Evolutionary conservation across 2,329 filamentous ascomycete genomes (phyloP), one percentile per base, ranked within the genome.

Genomic region (Ceratocystis papillata): DNA sequence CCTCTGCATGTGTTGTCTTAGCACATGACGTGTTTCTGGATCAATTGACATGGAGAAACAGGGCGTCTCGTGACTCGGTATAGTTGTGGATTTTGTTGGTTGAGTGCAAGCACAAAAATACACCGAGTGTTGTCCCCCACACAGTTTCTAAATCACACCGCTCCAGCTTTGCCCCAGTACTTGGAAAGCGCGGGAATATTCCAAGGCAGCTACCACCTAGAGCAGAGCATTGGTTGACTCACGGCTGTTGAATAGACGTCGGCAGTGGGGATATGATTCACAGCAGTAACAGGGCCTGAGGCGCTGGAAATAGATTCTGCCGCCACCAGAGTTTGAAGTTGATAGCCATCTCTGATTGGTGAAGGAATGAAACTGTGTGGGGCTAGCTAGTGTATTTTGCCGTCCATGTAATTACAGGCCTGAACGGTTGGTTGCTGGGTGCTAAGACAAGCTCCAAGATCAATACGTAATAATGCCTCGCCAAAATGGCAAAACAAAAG

Each of bases 21-120:
- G 55, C 55, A 59, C 55, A 59, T 59, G 55, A 59, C 55, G 55
- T 59, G 55, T 30, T 59, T 59, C 17, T 59, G 25, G 55, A 20
- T 33, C 30, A 30, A 53, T 25, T 59, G 55, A 28, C 25, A 59
- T 59, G 55, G 55, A 59, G 28, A 59, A 59, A 59, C 17, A 37
- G 55, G 17, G 55, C 28, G 55, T 59, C 55, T 59, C 28, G 55
- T 59, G 55, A 59, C 28, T 33, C 20, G 22, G 20, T 15, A 25
- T 37, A 3, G 30, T 28, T 33, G 4, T 33, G 15, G 25, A 6
- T 57, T 25, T 57, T 30, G 25, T 30, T 17, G 17, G 8, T 15
- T 8, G 28, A 59, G 55, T 30, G n/a, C 48, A 25, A 28, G 22
- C 25, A 28, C 22, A 25, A 25, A 28, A 53, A 25, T 28, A 28